These are phyloP conservation scores for Pseudozyma flocculosa DNA, from an alignment of 1,284 basidiomycete species.

Conservation along the genomic window DNA sequence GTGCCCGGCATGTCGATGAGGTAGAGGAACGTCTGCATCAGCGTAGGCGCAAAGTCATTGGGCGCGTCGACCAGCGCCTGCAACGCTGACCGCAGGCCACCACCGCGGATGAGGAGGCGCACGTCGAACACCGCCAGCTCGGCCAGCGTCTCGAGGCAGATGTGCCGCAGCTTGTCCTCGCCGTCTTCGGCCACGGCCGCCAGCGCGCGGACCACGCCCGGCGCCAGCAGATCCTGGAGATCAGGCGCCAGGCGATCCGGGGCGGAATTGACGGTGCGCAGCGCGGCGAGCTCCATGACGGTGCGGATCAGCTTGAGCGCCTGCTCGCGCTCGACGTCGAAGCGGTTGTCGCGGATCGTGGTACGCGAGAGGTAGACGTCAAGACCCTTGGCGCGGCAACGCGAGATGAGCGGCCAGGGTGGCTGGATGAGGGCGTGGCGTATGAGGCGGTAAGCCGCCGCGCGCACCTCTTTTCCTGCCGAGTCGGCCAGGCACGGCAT, in stretches of 20 bases:
- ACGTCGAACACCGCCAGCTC: constrained; percentile 89
- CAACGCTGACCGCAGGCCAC: constrained; percentile 82
- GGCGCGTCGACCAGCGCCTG: constrained; percentile 85
- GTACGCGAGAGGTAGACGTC: constrained; percentile 87
- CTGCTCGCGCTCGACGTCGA: constrained; percentile 85
- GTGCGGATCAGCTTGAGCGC: constrained; percentile 88
- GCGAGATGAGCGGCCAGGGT: constrained; percentile 57
- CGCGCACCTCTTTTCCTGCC: constrained; percentile 73
- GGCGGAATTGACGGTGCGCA: constrained; percentile 18
- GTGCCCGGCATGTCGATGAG: constrained; percentile 84
- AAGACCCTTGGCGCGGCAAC: constrained; percentile 67
- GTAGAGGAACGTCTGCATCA: constrained; percentile 80
- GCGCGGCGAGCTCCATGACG: constrained; percentile 65
- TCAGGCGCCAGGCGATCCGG: constrained; percentile 58
- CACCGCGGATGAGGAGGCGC: constrained; percentile 75
- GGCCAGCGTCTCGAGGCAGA: constrained; percentile 84
- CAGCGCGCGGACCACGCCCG: constrained; percentile 67
- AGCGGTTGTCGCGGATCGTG: constrained; percentile 78
- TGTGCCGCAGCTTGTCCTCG: constrained; percentile 82
- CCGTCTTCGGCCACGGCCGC: constrained; percentile 89
- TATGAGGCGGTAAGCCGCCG: constrained; percentile 81
- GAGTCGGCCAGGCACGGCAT: constrained; percentile 75
- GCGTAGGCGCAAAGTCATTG: constrained; percentile 75
- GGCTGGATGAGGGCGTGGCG: constrained; percentile 75
- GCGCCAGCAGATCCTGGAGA: constrained; percentile 52